Base-by-base conservation (phyloP, 352 stramenopile genomes). In the Globisporangium irregulare region DNA sequence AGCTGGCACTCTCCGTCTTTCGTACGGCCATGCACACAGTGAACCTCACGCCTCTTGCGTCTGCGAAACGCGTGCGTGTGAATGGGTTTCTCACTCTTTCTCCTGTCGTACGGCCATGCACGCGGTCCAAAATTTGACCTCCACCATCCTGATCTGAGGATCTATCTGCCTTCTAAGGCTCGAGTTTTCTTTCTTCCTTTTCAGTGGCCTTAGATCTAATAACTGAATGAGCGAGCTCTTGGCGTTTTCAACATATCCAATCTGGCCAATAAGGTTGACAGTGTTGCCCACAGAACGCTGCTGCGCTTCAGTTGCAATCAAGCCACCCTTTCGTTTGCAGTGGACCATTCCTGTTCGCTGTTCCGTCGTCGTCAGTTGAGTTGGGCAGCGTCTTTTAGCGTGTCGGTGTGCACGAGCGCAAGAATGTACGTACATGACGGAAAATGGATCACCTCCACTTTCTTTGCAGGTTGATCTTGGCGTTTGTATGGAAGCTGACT, bases 31-130 rank as follows among this genome's bases (percentile, higher is more conserved):
- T 58, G 53, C 53, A 57, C 50, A 14, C 8, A 20, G 50, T 15
- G 25, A n/a, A 48, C 41, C 41, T 48, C 41, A 48, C 14, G 22
- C n/a, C 36, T 18, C 10, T 57, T 57, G n/a, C 48, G 18, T 25
- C 7, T 55, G 48, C 20, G 48, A 25, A 55, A 55, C 6, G 20
- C n/a, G 22, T 55, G 48, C n/a, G 48, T 25, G 7, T 27, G 48
- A 8, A 20, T 6, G 10, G 36, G 0, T 43, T 43, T 43, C 36
- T 41, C 36, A 18, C 36, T 43, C 12, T 43, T 38, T 10, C 46
- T 15, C 48, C 20, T 25, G 48, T 55, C 48, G 48, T 55, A 55
- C 48, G 48, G 48, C 48, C 48, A 55, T 55, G 48, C n/a, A 56
- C 50, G 50, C 50, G 22, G 50, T 2, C 50, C n/a, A 56, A 56